phyloP scores from a whole-genome alignment of 176 grass and related monocot species.

The Musa acuminata region DNA sequence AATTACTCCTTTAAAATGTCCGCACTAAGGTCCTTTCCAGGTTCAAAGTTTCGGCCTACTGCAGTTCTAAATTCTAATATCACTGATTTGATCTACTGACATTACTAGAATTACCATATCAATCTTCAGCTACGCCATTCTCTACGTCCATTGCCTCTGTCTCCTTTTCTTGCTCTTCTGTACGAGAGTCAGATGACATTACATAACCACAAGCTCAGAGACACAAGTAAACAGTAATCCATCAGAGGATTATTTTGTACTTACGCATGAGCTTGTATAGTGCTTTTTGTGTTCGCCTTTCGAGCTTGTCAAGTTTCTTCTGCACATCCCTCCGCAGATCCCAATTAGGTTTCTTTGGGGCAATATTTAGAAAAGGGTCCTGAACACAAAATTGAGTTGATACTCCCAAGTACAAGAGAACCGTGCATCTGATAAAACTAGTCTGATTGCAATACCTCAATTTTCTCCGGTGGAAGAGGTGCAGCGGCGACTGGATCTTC shows the following conservation, averaged over 20 bases:
- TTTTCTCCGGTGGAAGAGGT: conserved; percentile 38
- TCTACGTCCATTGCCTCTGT: conserved; percentile 45
- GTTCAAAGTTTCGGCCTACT: no score
- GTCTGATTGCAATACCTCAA: conserved; percentile 34
- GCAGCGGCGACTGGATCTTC: conserved; percentile 67
- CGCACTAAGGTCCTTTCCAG: no score
- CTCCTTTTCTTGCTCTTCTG: conserved; percentile 77
- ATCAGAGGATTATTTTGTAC: background rate
- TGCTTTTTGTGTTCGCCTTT: conserved; percentile 87
- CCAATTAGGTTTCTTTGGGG: conserved; percentile 98
- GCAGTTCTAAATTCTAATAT: background rate
- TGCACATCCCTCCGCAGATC: conserved; percentile 81
- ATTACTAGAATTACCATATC: no score
- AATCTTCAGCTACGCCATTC: conserved; percentile 28
- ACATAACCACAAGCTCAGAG: background rate
- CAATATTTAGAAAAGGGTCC: conserved; percentile 85
- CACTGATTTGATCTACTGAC: background rate
- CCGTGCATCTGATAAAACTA: background rate
- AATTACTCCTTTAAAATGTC: no score
- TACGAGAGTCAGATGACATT: background rate
- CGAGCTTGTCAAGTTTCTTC: conserved; percentile 84
- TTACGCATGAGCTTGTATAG: conserved; percentile 70
- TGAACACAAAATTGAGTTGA: conserved; percentile 22
- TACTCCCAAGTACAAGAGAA: background rate
- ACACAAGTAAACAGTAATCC: background rate